phyloP scores from a whole-genome alignment of 441 rosid species.

The Gossypium laxum region DNA sequence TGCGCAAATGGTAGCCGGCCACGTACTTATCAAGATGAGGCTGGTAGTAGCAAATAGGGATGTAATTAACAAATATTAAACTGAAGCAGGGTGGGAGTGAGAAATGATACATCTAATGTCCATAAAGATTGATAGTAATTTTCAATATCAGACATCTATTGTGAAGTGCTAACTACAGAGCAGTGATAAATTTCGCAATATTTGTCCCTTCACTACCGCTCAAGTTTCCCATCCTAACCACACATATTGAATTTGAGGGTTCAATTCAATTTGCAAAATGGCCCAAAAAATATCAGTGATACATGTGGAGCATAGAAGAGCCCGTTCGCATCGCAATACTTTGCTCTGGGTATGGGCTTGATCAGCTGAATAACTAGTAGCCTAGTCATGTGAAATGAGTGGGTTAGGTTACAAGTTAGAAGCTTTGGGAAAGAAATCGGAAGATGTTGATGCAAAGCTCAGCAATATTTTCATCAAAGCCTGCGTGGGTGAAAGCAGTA shows the following conservation, averaged over 20 bases:
- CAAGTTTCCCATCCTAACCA: neutral
- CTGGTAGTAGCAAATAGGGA: neutral
- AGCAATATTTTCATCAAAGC: slow-evolving; percentile 21
- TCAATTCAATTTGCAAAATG: neutral
- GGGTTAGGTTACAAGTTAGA: neutral
- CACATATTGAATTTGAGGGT: neutral
- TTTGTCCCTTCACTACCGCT: no score
- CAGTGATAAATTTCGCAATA: no score
- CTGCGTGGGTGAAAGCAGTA: slow-evolving; percentile 26
- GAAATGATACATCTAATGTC: no score
- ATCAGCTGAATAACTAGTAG: neutral
- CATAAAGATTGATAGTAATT: no score
- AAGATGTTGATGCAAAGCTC: slow-evolving; percentile 29
- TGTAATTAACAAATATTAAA: no score
- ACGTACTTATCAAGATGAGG: neutral
- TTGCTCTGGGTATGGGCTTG: neutral
- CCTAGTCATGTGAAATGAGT: neutral
- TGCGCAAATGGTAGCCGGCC: neutral
- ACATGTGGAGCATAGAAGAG: neutral
- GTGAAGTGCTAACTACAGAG: no score
- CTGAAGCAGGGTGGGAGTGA: no score
- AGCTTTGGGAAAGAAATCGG: neutral
- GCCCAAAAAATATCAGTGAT: neutral
- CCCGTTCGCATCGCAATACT: neutral
- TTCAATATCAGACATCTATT: no score